Conservation (phyloP, 2,329 filamentous ascomycete genomes). For the Truncatella angustata region DNA sequence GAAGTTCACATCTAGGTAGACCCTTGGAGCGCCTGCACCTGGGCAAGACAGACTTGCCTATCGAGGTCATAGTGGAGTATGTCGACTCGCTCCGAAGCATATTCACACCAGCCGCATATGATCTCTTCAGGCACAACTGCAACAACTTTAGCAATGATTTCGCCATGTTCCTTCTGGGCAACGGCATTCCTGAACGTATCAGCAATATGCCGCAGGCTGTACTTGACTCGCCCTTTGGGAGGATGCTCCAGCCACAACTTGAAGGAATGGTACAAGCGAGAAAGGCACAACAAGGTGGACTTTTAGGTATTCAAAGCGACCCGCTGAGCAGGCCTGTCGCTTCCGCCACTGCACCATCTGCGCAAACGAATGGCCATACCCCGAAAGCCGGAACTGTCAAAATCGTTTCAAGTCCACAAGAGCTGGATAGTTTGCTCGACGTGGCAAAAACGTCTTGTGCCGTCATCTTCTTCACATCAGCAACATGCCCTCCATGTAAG, state of each 20-base stretch:
- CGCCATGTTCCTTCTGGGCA: slow-evolving; percentile 82
- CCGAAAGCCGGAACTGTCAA: slow-evolving; percentile 45
- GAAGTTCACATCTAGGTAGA: slow-evolving; percentile 80
- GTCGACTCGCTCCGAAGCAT: slow-evolving; percentile 78
- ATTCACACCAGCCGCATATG: slow-evolving; percentile 80
- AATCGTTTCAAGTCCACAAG: slow-evolving; percentile 55
- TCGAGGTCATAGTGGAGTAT: slow-evolving; percentile 83
- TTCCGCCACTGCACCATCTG: background rate
- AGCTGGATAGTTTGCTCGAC: slow-evolving; percentile 60
- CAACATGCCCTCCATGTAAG: slow-evolving; percentile 71
- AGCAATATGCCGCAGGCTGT: slow-evolving; percentile 81
- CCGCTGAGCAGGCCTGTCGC: slow-evolving; percentile 24
- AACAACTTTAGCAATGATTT: slow-evolving; percentile 98
- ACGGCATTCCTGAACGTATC: slow-evolving; percentile 85
- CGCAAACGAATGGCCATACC: slow-evolving; percentile 19
- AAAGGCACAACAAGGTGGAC: slow-evolving; percentile 47
- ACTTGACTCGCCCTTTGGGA: slow-evolving; percentile 80
- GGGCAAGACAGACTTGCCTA: slow-evolving; percentile 74
- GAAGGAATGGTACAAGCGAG: slow-evolving; percentile 49
- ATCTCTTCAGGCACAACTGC: slow-evolving; percentile 89
- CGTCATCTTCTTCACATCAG: slow-evolving; percentile 88
- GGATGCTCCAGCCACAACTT: slow-evolving; percentile 77
- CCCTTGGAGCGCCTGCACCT: slow-evolving; percentile 76
- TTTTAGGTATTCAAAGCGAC: slow-evolving; percentile 48
- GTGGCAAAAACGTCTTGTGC: slow-evolving; percentile 66